Evolutionary conservation across 2,329 filamentous ascomycete genomes (phyloP), one percentile per base, ranked within the genome.

Genomic region (Exserohilum turcica): DNA sequence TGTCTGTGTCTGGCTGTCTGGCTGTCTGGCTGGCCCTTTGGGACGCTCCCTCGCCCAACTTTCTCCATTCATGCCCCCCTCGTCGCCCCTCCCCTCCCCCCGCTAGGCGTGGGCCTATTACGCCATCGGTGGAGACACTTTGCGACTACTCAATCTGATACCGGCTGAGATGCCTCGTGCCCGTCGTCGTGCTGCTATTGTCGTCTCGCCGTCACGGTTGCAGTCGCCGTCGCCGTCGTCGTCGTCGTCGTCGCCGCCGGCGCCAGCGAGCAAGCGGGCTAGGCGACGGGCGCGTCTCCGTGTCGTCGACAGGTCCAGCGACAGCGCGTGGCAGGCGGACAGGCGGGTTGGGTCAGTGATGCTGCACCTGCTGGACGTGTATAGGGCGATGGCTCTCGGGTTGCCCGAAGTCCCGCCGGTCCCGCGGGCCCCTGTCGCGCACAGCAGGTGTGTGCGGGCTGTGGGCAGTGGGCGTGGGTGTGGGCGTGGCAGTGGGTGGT

Each of bases 71-170:
- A 56, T 33, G 24, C 33, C 43, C 28, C 38, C n/a, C n/a, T n/a
- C n/a, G n/a, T n/a, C n/a, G n/a, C n/a, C n/a, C n/a, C n/a, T n/a
- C n/a, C n/a, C n/a, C n/a, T n/a, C n/a, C n/a, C n/a, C 33, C 43
- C 21, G 39, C 33, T 36, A n/a, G 42, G 8, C 43, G 39, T 43
- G 35, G 48, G 21, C 40, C 35, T 43, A 49, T 42, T 51, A 47
- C 57, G 48, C 54, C 57, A 54, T 60, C 44, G 36, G 43, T 51
- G 46, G 52, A 37, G 40, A 44, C 35, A 18, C 29, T 32, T 32
- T 28, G 21, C 51, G 29, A 24, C 31, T 28, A 53, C 60, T 65
- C 58, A 63, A 66, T 49, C 46, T 66, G 63, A 54, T 29, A 59
- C 61, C 53, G 52, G 51, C 49, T 38, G 36, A 40, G 39, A 18